A percentile compares a stretch with the other conserved stretches of the same genome.
Conservation (phyloP, 371 early-diverging fungal species). For the Entomophthora muscae region DNA sequence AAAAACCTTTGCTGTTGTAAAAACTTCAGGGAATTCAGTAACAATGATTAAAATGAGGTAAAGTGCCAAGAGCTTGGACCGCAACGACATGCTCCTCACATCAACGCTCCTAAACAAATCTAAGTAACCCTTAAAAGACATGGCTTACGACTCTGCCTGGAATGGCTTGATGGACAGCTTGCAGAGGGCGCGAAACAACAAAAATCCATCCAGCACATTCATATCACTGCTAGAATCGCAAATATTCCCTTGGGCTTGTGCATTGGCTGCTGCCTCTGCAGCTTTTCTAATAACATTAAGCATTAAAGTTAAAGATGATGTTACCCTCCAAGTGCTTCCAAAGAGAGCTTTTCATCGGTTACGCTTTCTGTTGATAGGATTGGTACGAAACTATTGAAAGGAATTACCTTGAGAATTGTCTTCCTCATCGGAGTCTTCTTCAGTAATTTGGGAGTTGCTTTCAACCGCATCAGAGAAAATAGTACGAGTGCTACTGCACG, state of each 20-base stretch:
- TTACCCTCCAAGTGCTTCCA: constrained; percentile 3
- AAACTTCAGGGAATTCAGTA: constrained; percentile 22
- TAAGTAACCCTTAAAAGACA: background rate
- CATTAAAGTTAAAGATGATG: background rate
- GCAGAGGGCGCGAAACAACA: constrained; percentile 82
- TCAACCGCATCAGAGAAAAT: background rate
- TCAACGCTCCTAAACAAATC: constrained; percentile 14
- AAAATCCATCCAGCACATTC: constrained; percentile 44
- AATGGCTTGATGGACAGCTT: constrained; percentile 68
- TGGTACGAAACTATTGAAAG: background rate
- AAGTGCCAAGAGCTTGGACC: constrained; percentile 40
- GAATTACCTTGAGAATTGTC: background rate
- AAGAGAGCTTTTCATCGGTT: background rate
- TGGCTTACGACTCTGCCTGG: constrained; percentile 5
- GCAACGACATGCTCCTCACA: constrained; percentile 30
- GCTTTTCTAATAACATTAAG: constrained; percentile 2
- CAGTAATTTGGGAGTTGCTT: background rate
- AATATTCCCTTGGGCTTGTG: constrained; percentile 4
- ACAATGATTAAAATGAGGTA: constrained; percentile 23
- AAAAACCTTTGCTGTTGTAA: constrained; percentile 22
- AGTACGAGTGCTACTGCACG: background rate
- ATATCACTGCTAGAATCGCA: constrained; percentile 6
- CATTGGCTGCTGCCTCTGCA: constrained; percentile 7
- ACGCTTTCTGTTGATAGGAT: background rate
- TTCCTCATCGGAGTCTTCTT: constrained; percentile 6